Conservation (phyloP, 1,284 basidiomycete genomes). For the Cryptococcus sp. region DNA sequence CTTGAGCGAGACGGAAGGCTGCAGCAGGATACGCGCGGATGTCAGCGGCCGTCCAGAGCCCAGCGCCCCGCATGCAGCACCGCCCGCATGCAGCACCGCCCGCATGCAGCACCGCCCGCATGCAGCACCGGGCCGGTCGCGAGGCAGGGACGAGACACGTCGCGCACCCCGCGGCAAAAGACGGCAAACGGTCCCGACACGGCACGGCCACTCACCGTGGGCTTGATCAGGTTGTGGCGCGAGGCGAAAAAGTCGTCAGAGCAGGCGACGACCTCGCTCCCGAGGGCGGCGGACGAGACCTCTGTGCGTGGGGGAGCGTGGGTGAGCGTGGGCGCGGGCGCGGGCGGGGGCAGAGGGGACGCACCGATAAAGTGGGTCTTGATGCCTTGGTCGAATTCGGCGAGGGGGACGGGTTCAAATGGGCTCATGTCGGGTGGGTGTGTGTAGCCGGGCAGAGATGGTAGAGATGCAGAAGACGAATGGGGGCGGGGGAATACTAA, state of each 20-base stretch:
- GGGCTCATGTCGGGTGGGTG: background rate
- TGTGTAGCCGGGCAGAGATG: background rate
- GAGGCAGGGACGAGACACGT: background rate
- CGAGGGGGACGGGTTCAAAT: slow-evolving; percentile 50
- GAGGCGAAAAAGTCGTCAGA: slow-evolving; percentile 97
- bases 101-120: too few species aligned
- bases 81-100: too few species aligned
- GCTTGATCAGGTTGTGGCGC: slow-evolving; percentile 76
- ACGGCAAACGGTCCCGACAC: background rate
- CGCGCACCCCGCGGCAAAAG: background rate
- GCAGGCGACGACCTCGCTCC: slow-evolving; percentile 68
- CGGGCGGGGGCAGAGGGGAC: slow-evolving; percentile 11
- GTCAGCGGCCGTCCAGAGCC: slow-evolving; percentile 1
- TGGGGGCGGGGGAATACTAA: background rate
- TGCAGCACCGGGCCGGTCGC: background rate
- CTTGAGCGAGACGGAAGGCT: slow-evolving; percentile 72
- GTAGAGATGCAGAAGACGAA: background rate
- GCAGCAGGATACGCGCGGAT: background rate
- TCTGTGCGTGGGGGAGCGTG: slow-evolving; percentile 55
- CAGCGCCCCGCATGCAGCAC: too few species aligned
- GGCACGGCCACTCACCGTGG: slow-evolving; percentile 58
- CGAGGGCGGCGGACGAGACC: slow-evolving; percentile 81
- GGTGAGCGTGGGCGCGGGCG: background rate
- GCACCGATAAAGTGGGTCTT: slow-evolving; percentile 60
- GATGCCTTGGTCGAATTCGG: slow-evolving; percentile 60